Evolutionary conservation across 352 stramenopile species (phyloP).

Genomic region (Pythium scleroteichum): DNA sequence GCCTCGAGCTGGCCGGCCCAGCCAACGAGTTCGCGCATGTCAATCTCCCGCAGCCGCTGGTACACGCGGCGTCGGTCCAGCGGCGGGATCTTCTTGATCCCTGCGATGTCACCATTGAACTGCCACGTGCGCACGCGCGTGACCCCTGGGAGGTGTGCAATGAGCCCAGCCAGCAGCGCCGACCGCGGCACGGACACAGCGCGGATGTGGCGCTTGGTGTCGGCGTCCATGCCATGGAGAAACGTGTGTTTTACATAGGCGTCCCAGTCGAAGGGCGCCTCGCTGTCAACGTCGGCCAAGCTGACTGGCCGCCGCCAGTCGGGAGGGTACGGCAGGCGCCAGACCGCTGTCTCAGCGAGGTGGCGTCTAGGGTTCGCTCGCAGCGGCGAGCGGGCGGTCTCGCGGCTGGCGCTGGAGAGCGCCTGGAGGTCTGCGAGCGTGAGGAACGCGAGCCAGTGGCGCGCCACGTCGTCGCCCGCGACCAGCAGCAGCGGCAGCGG

Average conservation of each 20-base stretch:
- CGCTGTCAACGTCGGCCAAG: background rate
- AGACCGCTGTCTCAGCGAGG: slow-evolving; percentile 4
- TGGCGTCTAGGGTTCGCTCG: too few species aligned
- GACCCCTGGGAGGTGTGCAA: slow-evolving; percentile 1
- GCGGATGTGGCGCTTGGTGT: background rate
- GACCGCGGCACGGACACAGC: slow-evolving; percentile 12
- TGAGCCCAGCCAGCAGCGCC: background rate
- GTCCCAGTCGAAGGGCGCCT: background rate
- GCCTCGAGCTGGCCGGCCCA: background rate
- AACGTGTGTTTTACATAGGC: background rate
- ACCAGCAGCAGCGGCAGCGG: slow-evolving; percentile 3
- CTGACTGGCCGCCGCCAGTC: background rate
- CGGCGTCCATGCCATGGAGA: slow-evolving; percentile 1
- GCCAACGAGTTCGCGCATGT: background rate
- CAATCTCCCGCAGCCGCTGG: background rate
- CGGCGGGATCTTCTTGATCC: slow-evolving; percentile 10
- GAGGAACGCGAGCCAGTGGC: slow-evolving; percentile 15
- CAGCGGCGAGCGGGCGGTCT: background rate
- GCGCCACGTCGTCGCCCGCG: slow-evolving; percentile 3
- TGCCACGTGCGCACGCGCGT: slow-evolving; percentile 9
- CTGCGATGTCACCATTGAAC: slow-evolving; percentile 14
- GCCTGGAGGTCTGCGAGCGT: slow-evolving; percentile 16
- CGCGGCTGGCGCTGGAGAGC: slow-evolving; percentile 6
- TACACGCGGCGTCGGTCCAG: background rate
- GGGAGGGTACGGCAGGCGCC: slow-evolving; percentile 15